Percentiles rank a stretch among this genome's conserved stretches.
phyloP scores from a whole-genome alignment of 2,329 filamentous ascomycete species.

The Alternaria dauci region DNA sequence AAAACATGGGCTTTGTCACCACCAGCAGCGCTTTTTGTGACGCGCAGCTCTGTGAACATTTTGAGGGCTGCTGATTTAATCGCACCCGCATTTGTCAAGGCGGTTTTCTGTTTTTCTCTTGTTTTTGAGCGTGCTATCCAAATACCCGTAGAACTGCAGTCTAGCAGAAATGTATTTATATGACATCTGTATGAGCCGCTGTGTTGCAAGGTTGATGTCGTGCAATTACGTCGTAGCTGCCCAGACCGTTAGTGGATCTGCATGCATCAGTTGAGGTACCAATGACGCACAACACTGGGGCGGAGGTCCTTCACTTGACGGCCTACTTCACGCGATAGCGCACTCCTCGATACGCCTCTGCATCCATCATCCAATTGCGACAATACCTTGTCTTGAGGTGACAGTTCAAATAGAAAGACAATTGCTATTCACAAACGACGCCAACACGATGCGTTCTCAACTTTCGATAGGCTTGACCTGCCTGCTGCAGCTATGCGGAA shows the following conservation, averaged over 20 bases:
- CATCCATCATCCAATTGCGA: neutral
- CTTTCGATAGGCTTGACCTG: conserved; percentile 17
- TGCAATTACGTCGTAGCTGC: conserved; percentile 22
- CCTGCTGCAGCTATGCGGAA: conserved; percentile 28
- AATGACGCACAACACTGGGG: conserved; percentile 35
- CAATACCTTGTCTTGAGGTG: neutral
- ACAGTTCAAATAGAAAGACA: neutral
- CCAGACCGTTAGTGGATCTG: conserved; percentile 30
- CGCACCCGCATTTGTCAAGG: neutral
- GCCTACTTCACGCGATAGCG: conserved; percentile 27
- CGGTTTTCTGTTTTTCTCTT: neutral
- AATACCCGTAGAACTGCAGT: conserved; percentile 15
- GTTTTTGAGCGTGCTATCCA: conserved; percentile 2
- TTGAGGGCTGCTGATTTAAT: conserved; percentile 1
- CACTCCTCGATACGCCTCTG: neutral
- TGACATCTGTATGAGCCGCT: conserved; percentile 4
- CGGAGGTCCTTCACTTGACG: conserved; percentile 23
- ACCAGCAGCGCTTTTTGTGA: conserved; percentile 46
- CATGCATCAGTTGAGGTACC: conserved; percentile 33
- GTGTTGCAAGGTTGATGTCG: conserved; percentile 8
- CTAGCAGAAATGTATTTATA: conserved; percentile 10
- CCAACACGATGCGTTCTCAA: conserved; percentile 27
- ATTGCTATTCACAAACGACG: neutral
- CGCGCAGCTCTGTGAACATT: conserved; percentile 23
- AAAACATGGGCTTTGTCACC: conserved; percentile 55